phyloP scores from a whole-genome alignment of 768 basidiomycete genomes.

The Piloderma croceum region DNA sequence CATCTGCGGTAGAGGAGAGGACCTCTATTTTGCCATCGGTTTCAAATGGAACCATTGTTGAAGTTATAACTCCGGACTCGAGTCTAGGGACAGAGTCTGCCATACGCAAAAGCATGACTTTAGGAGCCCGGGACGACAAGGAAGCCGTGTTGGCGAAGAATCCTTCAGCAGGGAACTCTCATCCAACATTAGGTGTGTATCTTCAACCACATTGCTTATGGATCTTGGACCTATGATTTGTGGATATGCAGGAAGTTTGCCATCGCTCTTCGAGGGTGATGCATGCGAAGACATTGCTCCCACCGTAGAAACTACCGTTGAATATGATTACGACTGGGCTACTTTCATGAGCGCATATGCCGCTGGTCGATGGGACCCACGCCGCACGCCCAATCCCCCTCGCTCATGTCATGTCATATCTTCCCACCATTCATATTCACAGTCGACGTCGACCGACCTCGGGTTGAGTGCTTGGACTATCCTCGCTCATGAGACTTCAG shows the following conservation, averaged over 20 bases:
- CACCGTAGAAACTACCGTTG: conserved; percentile 9
- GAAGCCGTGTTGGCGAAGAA: background rate
- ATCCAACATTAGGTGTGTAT: background rate
- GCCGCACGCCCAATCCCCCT: conserved; percentile 59
- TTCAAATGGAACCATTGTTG: no score
- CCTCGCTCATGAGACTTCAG: background rate
- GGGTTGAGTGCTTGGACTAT: background rate
- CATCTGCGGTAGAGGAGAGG: conserved; percentile 39
- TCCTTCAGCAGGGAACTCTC: background rate
- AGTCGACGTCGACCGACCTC: background rate
- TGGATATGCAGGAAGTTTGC: background rate
- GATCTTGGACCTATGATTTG: background rate
- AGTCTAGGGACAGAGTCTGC: conserved; percentile 1
- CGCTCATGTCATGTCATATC: conserved; percentile 3
- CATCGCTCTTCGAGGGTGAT: background rate
- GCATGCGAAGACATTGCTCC: background rate
- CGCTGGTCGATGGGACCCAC: conserved; percentile 75
- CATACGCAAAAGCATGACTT: background rate
- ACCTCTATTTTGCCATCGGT: conserved; percentile 38
- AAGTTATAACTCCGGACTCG: conserved; percentile 27
- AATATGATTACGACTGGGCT: conserved; percentile 57
- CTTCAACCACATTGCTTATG: background rate
- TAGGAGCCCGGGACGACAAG: background rate
- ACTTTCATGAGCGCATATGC: conserved; percentile 76
- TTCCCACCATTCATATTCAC: conserved; percentile 5